Percentiles rank a stretch among this genome's conserved stretches.
Evolutionary conservation across 768 basidiomycete genomes (phyloP).

Genomic region (Tulasnella sp.): DNA sequence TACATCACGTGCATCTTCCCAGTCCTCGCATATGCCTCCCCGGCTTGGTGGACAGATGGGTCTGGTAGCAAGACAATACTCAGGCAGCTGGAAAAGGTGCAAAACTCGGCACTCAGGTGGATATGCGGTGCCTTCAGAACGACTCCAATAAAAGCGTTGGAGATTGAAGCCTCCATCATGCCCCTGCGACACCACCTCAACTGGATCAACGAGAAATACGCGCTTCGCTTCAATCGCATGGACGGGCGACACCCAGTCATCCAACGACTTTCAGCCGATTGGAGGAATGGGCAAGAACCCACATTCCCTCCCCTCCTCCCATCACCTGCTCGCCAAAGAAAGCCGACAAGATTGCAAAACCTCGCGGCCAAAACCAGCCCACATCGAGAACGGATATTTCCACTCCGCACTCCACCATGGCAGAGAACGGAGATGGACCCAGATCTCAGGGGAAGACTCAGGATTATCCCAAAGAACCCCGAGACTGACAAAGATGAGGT

Average conservation of each 20-base stretch:
- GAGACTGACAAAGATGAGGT: background rate
- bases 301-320: constrained; percentile 18
- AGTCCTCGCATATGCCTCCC: constrained; percentile 39
- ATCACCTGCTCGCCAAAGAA: background rate
- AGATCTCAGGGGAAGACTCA: background rate
- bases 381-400: background rate
- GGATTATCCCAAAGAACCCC: background rate
- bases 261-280: constrained; percentile 17
- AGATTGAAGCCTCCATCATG: too few relatives aligned
- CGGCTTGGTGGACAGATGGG: constrained; percentile 39
- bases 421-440: background rate
- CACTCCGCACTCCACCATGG: background rate
- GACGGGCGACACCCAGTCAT: constrained; percentile 18
- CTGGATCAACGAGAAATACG: too few relatives aligned
- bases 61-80: constrained; percentile 31
- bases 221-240: constrained; percentile 11
- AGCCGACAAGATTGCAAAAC: background rate
- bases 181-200: too few relatives aligned
- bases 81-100: constrained; percentile 35
- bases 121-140: too few relatives aligned
- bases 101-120: constrained; percentile 33
- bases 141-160: too few relatives aligned
- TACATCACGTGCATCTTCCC: constrained; percentile 39
- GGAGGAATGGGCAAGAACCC: background rate
- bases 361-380: background rate